Conservation (phyloP, 805 yeast species). For the Priceomyces haplophilus region DNA sequence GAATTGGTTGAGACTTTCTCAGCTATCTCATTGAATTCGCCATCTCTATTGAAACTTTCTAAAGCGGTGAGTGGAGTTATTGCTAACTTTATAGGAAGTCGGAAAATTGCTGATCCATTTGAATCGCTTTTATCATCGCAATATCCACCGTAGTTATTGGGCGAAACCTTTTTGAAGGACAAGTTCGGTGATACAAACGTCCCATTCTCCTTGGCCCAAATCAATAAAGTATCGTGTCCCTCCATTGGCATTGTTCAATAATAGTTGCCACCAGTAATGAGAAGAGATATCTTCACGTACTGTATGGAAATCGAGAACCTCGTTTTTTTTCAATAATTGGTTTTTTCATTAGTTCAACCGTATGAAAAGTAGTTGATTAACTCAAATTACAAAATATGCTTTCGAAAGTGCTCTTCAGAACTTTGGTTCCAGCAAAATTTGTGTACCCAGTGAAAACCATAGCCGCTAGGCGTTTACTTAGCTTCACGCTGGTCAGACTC, state of each 20-base stretch:
- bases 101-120: constrained; percentile 12
- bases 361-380: no score
- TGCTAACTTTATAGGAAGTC: constrained; percentile 17
- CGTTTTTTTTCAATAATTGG: no score
- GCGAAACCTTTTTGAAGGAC: constrained; percentile 18
- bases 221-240: constrained; percentile 8
- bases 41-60: constrained; percentile 13
- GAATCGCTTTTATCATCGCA: constrained; percentile 5
- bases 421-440: background rate
- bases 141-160: constrained; percentile 26
- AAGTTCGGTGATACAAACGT: constrained; percentile 22
- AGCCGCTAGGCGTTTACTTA: constrained; percentile 1
- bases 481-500: constrained; percentile 1
- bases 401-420: background rate
- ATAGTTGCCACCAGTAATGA: background rate
- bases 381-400: background rate
- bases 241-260: background rate
- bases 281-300: background rate
- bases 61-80: constrained; percentile 25
- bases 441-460: background rate
- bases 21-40: constrained; percentile 7
- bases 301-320: background rate
- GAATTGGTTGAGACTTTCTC: constrained; percentile 22
- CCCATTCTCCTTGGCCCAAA: constrained; percentile 34
- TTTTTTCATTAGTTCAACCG: no score